Evolutionary conservation across 768 basidiomycete genomes (phyloP).

Genomic region (Xerocomus spinulosus): DNA sequence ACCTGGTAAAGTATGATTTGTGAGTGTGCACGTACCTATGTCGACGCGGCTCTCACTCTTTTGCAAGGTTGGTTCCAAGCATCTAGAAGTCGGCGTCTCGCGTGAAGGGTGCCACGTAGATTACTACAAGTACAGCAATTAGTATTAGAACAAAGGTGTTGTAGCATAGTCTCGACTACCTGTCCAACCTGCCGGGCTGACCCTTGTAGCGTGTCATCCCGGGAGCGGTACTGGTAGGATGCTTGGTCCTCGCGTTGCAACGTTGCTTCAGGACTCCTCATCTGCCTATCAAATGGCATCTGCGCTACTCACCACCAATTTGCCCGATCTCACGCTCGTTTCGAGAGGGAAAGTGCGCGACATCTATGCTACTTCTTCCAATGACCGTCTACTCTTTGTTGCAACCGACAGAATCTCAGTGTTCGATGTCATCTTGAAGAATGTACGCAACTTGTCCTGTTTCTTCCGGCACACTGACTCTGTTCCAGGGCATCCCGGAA

Average conservation of each 20-base stretch:
- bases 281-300: constrained; percentile 18
- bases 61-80: constrained; percentile 46
- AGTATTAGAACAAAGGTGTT: constrained; percentile 10
- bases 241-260: constrained; percentile 1
- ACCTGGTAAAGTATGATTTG: constrained; percentile 85
- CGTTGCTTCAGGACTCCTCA: not conserved
- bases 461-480: not conserved
- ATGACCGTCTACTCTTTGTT: constrained; percentile 80
- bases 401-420: constrained; percentile 96
- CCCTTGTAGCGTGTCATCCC: constrained; percentile 9
- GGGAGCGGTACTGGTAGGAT: constrained; percentile 6
- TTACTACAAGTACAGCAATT: constrained; percentile 3
- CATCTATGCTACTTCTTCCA: constrained; percentile 75
- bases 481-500: constrained; percentile 79
- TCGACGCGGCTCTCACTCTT: constrained; percentile 12
- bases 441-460: constrained; percentile 53
- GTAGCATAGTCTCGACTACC: constrained; percentile 14
- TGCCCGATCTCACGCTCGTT: constrained; percentile 61
- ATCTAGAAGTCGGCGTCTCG: constrained; percentile 28
- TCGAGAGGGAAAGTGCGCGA: constrained; percentile 96
- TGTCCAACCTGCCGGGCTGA: constrained; percentile 10
- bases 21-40: constrained; percentile 37
- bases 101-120: constrained; percentile 8
- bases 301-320: constrained; percentile 50
- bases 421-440: constrained; percentile 91